Evolutionary conservation across 495 filamentous ascomycete species (phyloP).

Genomic region (Hyphodiscus hymeniophilus): DNA sequence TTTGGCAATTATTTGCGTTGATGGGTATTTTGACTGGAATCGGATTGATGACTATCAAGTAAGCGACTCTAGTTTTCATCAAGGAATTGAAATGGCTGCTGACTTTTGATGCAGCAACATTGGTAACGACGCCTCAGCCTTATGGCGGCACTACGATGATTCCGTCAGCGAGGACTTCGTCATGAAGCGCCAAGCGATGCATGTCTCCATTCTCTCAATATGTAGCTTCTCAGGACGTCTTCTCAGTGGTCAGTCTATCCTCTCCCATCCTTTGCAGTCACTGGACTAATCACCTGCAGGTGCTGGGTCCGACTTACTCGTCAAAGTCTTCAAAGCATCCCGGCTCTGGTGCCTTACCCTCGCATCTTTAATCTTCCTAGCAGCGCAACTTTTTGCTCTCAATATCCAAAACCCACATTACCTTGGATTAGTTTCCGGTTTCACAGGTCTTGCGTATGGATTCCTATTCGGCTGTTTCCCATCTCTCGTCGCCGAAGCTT

Average conservation of each 20-base stretch:
- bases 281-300: slow-evolving; percentile 34
- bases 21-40: slow-evolving; percentile 87
- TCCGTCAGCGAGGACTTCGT: slow-evolving; percentile 66
- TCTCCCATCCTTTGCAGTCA: background rate
- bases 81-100: too few species aligned
- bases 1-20: slow-evolving; percentile 81
- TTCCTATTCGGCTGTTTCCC: slow-evolving; percentile 94
- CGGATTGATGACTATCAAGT: slow-evolving; percentile 99
- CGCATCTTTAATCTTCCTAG: slow-evolving; percentile 67
- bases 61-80: slow-evolving; percentile 25
- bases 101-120: slow-evolving; percentile 61
- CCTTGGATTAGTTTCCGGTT: slow-evolving; percentile 66
- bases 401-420: slow-evolving; percentile 72
- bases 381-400: slow-evolving; percentile 73
- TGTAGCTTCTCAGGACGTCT: slow-evolving; percentile 78
- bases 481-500: slow-evolving; percentile 82
- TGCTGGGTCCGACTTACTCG: slow-evolving; percentile 81
- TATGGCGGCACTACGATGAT: slow-evolving; percentile 80
- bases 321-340: slow-evolving; percentile 68
- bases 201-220: slow-evolving; percentile 87
- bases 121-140: slow-evolving; percentile 71
- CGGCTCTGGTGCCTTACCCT: slow-evolving; percentile 85
- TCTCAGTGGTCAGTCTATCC: slow-evolving; percentile 47
- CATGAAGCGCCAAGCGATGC: slow-evolving; percentile 74
- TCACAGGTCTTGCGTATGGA: slow-evolving; percentile 87